These are phyloP conservation scores for Pythium aristosporum DNA, from an alignment of 352 stramenopile species.

Conservation along the genomic window DNA sequence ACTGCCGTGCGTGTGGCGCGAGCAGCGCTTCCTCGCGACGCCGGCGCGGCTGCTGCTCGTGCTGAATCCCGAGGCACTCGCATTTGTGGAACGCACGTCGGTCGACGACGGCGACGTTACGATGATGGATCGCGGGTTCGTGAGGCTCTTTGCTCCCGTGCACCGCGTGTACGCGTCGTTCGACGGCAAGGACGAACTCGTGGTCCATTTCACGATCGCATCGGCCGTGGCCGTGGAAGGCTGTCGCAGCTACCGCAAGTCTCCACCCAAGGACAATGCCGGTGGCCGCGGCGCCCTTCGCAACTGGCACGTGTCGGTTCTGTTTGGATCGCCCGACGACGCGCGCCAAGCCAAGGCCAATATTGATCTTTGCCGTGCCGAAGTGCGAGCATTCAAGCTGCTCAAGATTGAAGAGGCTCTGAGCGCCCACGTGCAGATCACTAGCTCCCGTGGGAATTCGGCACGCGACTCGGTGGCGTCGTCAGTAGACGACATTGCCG, in stretches of 20 bases:
- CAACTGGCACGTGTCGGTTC: constrained; percentile 62
- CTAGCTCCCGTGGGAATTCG: constrained; percentile 33
- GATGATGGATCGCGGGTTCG: constrained; percentile 33
- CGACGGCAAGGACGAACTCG: constrained; percentile 65
- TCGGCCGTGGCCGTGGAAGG: constrained; percentile 52
- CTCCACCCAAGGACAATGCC: constrained; percentile 29
- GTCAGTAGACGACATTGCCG: constrained; percentile 1
- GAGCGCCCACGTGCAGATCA: constrained; percentile 59
- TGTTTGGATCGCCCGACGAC: constrained; percentile 66
- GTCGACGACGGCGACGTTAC: constrained; percentile 13
- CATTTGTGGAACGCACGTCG: constrained; percentile 47
- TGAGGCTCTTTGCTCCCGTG: constrained; percentile 67
- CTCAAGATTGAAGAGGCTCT: constrained; percentile 74
- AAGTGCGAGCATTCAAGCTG: constrained; percentile 80
- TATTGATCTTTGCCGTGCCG: constrained; percentile 66
- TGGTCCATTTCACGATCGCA: constrained; percentile 67
- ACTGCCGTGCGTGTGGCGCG: constrained; percentile 69
- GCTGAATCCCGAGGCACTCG: constrained; percentile 73
- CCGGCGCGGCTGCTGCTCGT: constrained; percentile 63
- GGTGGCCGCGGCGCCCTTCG: constrained; percentile 27
- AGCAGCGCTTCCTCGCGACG: constrained; percentile 70
- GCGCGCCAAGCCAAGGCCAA: constrained; percentile 66
- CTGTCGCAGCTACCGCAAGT: constrained; percentile 61
- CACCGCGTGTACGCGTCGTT: constrained; percentile 72
- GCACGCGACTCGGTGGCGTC: constrained; percentile 32